These are phyloP conservation scores for Conidiobolus coronatus DNA, from an alignment of 371 early-diverging fungal genomes.

Conservation along the genomic window DNA sequence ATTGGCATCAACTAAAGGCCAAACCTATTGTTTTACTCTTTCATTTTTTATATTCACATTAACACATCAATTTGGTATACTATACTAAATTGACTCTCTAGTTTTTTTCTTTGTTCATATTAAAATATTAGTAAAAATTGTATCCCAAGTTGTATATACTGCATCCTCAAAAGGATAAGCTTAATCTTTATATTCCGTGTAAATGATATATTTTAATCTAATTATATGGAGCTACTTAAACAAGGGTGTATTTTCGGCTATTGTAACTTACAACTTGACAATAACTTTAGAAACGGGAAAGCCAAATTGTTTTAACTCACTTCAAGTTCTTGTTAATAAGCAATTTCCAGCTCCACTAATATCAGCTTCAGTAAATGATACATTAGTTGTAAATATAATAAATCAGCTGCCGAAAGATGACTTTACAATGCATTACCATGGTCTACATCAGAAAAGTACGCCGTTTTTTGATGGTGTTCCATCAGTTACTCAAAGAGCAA, in stretches of 20 bases:
- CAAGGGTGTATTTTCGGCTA: not conserved
- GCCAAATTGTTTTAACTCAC: not conserved
- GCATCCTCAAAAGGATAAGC: too few species aligned
- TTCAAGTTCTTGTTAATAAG: constrained; percentile 12
- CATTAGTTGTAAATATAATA: constrained; percentile 13
- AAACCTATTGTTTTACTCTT: too few species aligned
- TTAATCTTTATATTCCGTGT: too few species aligned
- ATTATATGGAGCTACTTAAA: too few species aligned
- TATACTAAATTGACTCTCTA: too few species aligned
- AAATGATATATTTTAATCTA: too few species aligned
- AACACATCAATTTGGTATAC: too few species aligned
- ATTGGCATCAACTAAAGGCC: too few species aligned
- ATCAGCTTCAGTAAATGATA: constrained; percentile 14
- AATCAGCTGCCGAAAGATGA: constrained; percentile 11
- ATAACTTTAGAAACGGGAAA: not conserved
- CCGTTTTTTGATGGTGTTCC: constrained; percentile 40
- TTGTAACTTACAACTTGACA: not conserved
- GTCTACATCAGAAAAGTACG: constrained; percentile 37
- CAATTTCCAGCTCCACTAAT: constrained; percentile 17
- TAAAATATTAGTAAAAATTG: too few species aligned
- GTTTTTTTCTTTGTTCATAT: too few species aligned
- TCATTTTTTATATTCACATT: too few species aligned
- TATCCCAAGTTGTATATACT: too few species aligned
- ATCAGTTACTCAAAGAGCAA: constrained; percentile 22
- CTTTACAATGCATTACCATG: constrained; percentile 43